Percentiles rank a stretch among this genome's conserved stretches.
Evolutionary conservation across 495 filamentous ascomycete genomes (phyloP).

Genomic region (Venustampulla echinocandica): DNA sequence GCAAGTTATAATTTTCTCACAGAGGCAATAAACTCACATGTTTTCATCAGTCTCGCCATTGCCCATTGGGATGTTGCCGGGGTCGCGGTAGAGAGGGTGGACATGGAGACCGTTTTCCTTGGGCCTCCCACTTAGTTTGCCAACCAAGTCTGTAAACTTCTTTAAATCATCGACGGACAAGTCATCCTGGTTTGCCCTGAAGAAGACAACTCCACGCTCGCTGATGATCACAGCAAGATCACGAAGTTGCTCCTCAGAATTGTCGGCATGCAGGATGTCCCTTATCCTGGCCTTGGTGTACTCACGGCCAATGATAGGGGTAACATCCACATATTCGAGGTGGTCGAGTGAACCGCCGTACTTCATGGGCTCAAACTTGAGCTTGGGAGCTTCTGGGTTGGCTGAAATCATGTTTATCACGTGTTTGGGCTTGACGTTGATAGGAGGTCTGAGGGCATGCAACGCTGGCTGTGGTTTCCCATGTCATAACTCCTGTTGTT

Average conservation of each 20-base stretch:
- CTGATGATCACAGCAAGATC: conserved; percentile 57
- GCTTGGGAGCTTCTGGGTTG: conserved; percentile 8
- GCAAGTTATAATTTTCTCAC: neutral
- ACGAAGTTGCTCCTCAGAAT: conserved; percentile 56
- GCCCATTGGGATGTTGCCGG: conserved; percentile 33
- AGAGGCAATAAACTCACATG: conserved; percentile 22
- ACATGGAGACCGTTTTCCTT: conserved; percentile 34
- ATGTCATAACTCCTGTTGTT: no score
- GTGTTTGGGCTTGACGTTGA: neutral
- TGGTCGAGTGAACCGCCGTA: conserved; percentile 14
- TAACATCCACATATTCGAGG: conserved; percentile 55
- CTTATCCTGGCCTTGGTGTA: conserved; percentile 52
- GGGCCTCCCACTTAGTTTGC: conserved; percentile 34
- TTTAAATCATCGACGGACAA: conserved; percentile 33
- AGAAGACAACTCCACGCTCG: conserved; percentile 25
- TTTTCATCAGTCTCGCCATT: conserved; percentile 34
- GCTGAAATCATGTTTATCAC: conserved; percentile 11
- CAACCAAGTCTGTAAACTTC: conserved; percentile 30
- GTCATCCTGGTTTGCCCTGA: conserved; percentile 30
- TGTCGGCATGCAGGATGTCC: conserved; percentile 53
- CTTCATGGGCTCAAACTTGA: conserved; percentile 24
- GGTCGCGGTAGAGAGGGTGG: conserved; percentile 35
- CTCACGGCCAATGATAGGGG: conserved; percentile 61
- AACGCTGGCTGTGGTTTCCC: no score
- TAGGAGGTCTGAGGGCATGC: no score